Evolutionary conservation across 352 stramenopile species (phyloP).

Genomic region (Halophytophthora batemanensis): DNA sequence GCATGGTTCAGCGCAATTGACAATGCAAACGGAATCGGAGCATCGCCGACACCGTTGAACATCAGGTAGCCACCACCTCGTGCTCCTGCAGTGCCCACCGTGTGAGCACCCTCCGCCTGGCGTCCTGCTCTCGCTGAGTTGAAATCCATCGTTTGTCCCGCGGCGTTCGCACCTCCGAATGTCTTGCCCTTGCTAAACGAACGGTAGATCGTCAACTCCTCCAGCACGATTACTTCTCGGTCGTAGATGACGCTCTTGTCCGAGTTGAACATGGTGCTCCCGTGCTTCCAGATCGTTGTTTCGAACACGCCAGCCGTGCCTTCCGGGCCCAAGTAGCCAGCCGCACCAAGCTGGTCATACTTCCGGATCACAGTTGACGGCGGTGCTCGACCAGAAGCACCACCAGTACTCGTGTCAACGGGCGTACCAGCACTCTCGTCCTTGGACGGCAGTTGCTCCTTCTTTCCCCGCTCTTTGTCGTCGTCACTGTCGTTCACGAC

Average conservation of each 20-base stretch:
- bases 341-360: slow-evolving; percentile 78
- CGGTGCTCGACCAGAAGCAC: slow-evolving; percentile 6
- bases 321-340: slow-evolving; percentile 78
- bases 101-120: slow-evolving; percentile 36
- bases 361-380: slow-evolving; percentile 53
- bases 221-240: slow-evolving; percentile 72
- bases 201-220: slow-evolving; percentile 81
- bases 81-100: slow-evolving; percentile 35
- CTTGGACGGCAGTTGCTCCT: slow-evolving; percentile 15
- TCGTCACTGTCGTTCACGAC: slow-evolving; percentile 24
- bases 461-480: slow-evolving; percentile 8
- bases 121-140: slow-evolving; percentile 31
- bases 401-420: slow-evolving; percentile 4
- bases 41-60: slow-evolving; percentile 84
- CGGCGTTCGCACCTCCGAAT: slow-evolving; percentile 21
- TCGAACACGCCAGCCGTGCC: slow-evolving; percentile 68
- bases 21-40: slow-evolving; percentile 72
- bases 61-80: slow-evolving; percentile 81
- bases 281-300: slow-evolving; percentile 84
- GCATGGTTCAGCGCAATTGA: slow-evolving; percentile 45
- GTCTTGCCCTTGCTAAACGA: slow-evolving; percentile 67
- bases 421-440: slow-evolving; percentile 13
- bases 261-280: slow-evolving; percentile 80
- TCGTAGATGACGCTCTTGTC: slow-evolving; percentile 75
- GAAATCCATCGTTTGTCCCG: slow-evolving; percentile 42